Evolutionary conservation across 2,329 filamentous ascomycete species (phyloP), one percentile per base, ranked within the genome.

Genomic region (Diaporthe velutina): DNA sequence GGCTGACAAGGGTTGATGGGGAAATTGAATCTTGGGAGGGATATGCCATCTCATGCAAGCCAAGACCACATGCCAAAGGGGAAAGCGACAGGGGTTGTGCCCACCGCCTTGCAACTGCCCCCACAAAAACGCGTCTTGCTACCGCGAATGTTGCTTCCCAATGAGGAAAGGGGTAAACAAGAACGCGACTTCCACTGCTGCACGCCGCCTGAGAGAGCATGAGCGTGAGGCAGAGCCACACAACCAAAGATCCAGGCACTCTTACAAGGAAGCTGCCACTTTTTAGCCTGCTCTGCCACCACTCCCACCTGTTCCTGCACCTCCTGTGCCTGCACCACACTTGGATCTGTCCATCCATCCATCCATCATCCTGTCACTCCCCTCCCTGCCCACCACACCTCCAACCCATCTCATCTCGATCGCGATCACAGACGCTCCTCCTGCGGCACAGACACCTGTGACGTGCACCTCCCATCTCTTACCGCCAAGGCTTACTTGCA

Each of bases 161-260:
- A 71, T 61, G 40, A 61, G 74, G 74, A 76, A 76, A 76, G 74
- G 74, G 74, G 74, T 76, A 76, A 76, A 76, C 74, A 76, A 74
- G 58, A 48, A 48, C 66, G 72, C 71, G 52, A 76, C 74, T 76
- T 54, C 74, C 64, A 54, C 73, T 54, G 58, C 70, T 64, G 45
- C 57, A 64, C 35, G 57, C 4, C 57, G 61, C 42, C 17, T 13
- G 15, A 52, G 19, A 4, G 35, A 60, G 13, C 35, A 25, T 40
- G 6, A 60, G n/a, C 35, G 2, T 25, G 22, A 40, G 33, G 15
- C 70, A 54, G 42, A 54, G 15, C 42, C 35, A n/a, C 38, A 66
- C 38, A 50, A 22, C 13, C 55, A 45, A 22, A 70, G 25, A n/a
- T 25, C 57, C 42, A 60, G 52, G 22, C 42, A 50, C 10, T 30